These are phyloP conservation scores for Hypseocharis bilobata DNA, from an alignment of 441 rosid species.

Conservation along the genomic window DNA sequence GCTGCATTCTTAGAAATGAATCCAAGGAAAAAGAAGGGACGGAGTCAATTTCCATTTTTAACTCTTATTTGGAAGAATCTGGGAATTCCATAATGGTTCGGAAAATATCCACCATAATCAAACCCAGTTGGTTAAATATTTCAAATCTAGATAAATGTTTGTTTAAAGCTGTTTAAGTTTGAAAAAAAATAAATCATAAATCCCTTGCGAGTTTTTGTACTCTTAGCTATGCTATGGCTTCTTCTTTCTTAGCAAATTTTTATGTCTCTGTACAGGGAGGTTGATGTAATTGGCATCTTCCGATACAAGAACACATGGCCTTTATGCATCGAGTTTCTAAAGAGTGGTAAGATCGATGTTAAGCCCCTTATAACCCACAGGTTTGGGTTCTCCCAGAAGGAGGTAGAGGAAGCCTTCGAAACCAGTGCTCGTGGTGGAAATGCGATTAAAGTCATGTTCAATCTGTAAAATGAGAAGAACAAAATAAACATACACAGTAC, in stretches of 20 bases:
- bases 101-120: neutral
- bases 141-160: too few species aligned
- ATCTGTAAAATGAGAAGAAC: too few species aligned
- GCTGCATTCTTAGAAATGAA: neutral
- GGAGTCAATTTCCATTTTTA: too few species aligned
- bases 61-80: too few species aligned
- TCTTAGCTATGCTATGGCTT: neutral
- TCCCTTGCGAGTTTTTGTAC: too few species aligned
- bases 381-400: conserved; percentile 74
- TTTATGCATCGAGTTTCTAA: conserved; percentile 55
- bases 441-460: conserved; percentile 89
- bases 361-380: conserved; percentile 83
- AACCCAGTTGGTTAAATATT: too few species aligned
- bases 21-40: neutral
- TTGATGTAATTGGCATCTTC: conserved; percentile 67
- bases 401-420: conserved; percentile 66
- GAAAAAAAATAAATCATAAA: too few species aligned
- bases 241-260: too few species aligned
- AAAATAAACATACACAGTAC: too few species aligned
- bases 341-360: conserved; percentile 76
- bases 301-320: conserved; percentile 90
- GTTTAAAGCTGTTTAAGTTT: too few species aligned
- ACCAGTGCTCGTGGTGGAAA: conserved; percentile 74
- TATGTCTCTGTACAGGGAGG: conserved; percentile 83
- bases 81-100: too few species aligned